Evolutionary conservation across 2,329 filamentous ascomycete species (phyloP).

Genomic region (Phyllosticta citrichinensis): DNA sequence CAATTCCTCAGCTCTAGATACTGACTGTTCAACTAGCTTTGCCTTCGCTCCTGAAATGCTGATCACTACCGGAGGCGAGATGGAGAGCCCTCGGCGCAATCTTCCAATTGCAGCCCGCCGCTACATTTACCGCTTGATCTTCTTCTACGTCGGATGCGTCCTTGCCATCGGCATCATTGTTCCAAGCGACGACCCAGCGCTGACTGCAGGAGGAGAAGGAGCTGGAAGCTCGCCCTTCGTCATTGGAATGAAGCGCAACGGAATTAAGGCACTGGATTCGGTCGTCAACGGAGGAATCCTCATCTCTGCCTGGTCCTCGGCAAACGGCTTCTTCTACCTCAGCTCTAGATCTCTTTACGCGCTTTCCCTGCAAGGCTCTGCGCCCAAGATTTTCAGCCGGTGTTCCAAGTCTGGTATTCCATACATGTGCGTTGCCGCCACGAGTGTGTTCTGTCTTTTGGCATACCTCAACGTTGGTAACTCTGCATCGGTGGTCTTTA

Average conservation of each 20-base stretch:
- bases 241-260: slow-evolving; percentile 39
- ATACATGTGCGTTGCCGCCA: slow-evolving; percentile 36
- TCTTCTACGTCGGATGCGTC: slow-evolving; percentile 50
- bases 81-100: slow-evolving; percentile 47
- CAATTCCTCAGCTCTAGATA: neutral
- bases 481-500: slow-evolving; percentile 42
- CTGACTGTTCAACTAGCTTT: slow-evolving; percentile 15
- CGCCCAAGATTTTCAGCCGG: slow-evolving; percentile 49
- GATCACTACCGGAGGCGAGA: slow-evolving; percentile 48
- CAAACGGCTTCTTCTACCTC: slow-evolving; percentile 46
- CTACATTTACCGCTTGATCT: slow-evolving; percentile 52
- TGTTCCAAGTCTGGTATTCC: slow-evolving; percentile 53
- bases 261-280: slow-evolving; percentile 48
- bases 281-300: slow-evolving; percentile 63
- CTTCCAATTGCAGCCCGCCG: slow-evolving; percentile 49
- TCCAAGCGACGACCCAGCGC: slow-evolving; percentile 40
- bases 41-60: slow-evolving; percentile 34
- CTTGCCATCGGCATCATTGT: slow-evolving; percentile 53
- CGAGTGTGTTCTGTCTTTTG: slow-evolving; percentile 35
- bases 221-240: slow-evolving; percentile 45
- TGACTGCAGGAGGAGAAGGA: slow-evolving; percentile 44
- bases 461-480: slow-evolving; percentile 41
- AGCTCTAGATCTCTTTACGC: slow-evolving; percentile 44
- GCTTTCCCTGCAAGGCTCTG: slow-evolving; percentile 53
- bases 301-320: slow-evolving; percentile 52